A percentile compares a stretch with the other conserved stretches of the same genome.
phyloP scores from a whole-genome alignment of 2,329 filamentous ascomycete species.

The Periconia sp. region DNA sequence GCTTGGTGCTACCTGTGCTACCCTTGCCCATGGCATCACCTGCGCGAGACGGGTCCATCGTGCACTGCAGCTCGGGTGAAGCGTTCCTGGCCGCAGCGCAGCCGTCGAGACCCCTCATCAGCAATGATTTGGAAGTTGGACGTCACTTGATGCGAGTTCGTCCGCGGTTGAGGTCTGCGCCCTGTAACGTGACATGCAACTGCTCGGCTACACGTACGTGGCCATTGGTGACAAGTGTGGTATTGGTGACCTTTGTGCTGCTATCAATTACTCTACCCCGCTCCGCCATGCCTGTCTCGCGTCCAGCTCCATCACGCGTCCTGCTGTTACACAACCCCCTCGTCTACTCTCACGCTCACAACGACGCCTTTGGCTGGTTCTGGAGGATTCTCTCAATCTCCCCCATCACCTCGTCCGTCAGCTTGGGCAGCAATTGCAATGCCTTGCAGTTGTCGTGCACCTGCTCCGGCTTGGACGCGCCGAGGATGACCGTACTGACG shows the following conservation, averaged over 20 bases:
- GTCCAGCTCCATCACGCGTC: background rate
- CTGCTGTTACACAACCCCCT: background rate
- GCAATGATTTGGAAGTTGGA: conserved; percentile 18
- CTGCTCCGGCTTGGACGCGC: conserved; percentile 58
- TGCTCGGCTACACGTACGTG: too few species aligned
- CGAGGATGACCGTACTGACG: conserved; percentile 63
- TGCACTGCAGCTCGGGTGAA: too few species aligned
- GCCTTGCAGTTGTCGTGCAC: conserved; percentile 58
- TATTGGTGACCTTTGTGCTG: background rate
- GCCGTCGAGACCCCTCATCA: background rate
- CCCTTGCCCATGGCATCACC: conserved; percentile 5
- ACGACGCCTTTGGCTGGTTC: conserved; percentile 43
- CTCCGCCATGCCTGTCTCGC: background rate
- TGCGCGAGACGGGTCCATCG: background rate
- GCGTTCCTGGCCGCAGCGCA: conserved; percentile 3
- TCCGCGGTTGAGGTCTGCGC: background rate
- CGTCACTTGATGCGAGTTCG: conserved; percentile 15
- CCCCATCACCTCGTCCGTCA: conserved; percentile 47
- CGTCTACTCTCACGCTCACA: conserved; percentile 3
- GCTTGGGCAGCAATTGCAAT: conserved; percentile 49
- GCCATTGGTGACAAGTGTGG: too few species aligned
- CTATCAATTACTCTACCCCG: background rate
- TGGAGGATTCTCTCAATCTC: conserved; percentile 48
- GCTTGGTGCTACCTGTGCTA: background rate
- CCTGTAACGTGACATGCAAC: conserved; percentile 1